Percentiles rank a stretch among this genome's conserved stretches.
Conservation (phyloP, 306 rosid species). For the Cucumis cinereus region DNA sequence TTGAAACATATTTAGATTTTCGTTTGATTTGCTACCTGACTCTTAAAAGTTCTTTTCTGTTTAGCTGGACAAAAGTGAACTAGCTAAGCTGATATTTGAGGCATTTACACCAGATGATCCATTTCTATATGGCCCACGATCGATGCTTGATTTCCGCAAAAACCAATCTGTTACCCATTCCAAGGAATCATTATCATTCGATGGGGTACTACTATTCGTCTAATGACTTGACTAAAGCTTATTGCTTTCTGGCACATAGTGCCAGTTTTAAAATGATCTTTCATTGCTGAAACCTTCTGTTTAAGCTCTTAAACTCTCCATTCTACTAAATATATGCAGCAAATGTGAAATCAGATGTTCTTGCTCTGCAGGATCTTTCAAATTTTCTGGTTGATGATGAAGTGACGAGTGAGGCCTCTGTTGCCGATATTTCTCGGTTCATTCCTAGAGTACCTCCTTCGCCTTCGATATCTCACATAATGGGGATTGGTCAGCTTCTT, state of each 20-base stretch:
- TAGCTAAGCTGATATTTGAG: conserved; percentile 51
- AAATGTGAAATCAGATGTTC: background rate
- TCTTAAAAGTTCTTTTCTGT: conserved; percentile 23
- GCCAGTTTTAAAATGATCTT: background rate
- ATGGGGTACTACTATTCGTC: conserved; percentile 27
- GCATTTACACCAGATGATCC: conserved; percentile 74
- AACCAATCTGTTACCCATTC: conserved; percentile 23
- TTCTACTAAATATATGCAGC: background rate
- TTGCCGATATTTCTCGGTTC: conserved; percentile 54
- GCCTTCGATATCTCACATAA: conserved; percentile 45
- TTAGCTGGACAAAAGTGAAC: conserved; percentile 52
- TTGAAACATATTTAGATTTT: background rate
- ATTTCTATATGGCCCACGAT: conserved; percentile 72
- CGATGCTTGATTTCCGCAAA: conserved; percentile 39
- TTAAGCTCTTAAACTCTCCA: background rate
- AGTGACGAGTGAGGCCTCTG: conserved; percentile 69
- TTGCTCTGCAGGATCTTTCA: conserved; percentile 49
- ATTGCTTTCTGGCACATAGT: background rate
- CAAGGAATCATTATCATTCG: conserved; percentile 42
- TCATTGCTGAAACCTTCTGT: background rate
- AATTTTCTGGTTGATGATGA: conserved; percentile 63
- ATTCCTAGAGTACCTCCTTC: conserved; percentile 52
- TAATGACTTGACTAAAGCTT: background rate
- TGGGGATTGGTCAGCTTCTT: conserved; percentile 87
- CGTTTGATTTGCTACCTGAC: background rate